Evolutionary conservation across 2,329 filamentous ascomycete species (phyloP).

Genomic region (Alternaria tenuissima): DNA sequence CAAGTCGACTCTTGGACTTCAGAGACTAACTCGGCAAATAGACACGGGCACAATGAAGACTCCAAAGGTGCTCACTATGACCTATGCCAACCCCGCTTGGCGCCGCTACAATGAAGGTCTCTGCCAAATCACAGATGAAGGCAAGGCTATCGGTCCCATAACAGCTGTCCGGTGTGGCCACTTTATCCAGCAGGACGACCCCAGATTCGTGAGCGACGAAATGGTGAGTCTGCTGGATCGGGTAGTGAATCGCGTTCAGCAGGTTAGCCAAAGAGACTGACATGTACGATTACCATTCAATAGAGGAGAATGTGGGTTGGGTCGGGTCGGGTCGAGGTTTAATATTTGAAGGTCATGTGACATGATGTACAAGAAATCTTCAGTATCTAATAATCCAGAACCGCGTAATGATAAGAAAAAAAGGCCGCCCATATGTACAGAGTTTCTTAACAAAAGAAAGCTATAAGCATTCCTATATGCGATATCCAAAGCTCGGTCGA

Average conservation of each 20-base stretch:
- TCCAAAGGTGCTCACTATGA: slow-evolving; percentile 54
- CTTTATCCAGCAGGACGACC: slow-evolving; percentile 65
- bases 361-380: slow-evolving; percentile 1
- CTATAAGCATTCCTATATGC: neutral
- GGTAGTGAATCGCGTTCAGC: slow-evolving; percentile 47
- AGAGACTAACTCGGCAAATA: slow-evolving; percentile 11
- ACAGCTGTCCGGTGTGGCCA: slow-evolving; percentile 61
- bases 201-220: slow-evolving; percentile 50
- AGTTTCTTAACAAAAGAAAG: neutral
- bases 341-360: neutral
- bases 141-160: slow-evolving; percentile 55
- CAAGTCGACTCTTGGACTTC: slow-evolving; percentile 4
- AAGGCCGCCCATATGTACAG: slow-evolving; percentile 17
- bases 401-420: neutral
- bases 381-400: neutral
- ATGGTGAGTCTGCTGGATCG: slow-evolving; percentile 45
- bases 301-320: neutral
- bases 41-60: slow-evolving; percentile 39
- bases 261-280: slow-evolving; percentile 40
- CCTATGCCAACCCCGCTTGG: slow-evolving; percentile 65
- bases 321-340: neutral
- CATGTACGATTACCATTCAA: neutral
- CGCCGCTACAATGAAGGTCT: slow-evolving; percentile 63
- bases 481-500: neutral
- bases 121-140: slow-evolving; percentile 53